Evolutionary conservation across 768 basidiomycete genomes (phyloP), one percentile per base, ranked within the genome.

Genomic region (Lentinula sp.): DNA sequence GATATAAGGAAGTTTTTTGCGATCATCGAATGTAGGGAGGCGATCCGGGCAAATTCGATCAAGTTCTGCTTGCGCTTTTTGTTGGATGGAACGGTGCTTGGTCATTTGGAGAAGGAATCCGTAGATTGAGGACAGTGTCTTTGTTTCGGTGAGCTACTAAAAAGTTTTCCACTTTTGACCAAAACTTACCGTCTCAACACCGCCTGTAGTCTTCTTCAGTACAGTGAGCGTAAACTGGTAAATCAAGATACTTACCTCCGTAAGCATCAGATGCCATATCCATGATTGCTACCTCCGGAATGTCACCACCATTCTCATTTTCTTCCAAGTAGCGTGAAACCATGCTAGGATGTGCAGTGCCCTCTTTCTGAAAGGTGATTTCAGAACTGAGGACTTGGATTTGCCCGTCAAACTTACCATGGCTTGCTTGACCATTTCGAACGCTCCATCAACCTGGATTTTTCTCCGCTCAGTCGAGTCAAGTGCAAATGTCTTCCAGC

Each of bases 81-180:
- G 58, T 51, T 72, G 73, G 9, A 62, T 63, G 2, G 69, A 63
- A 0, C 73, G 74, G 52, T 73, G 61, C 13, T 70, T 61, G 6
- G 67, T 64, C 71, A 75, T 70, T n/a, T 69, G 70, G 2, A 73
- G 61, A 15, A 75, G 32, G 58, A 75, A 74, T 2, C 64, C 56
- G 13, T 51, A 52, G n/a, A 65, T 51, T 1, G 60, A 57, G 6
- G 66, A 64, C n/a, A 59, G 7, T 2, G 67, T 60, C 68, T 65
- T 56, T 42, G 35, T 21, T 34, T 21, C 32, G 35, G 51, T 52
- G 18, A 52, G 51, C 28, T 28, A 28, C 3, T 28, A 28, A 0
- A 28, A 28, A 28, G 28, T 4, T 52, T 13, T 18, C 13, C 11
- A 34, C 11, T 15, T 2, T n/a, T 28, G 32, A 52, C 31, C 23